These are phyloP conservation scores for Canavalia ensiformis DNA, from an alignment of 306 rosid species.

Conservation along the genomic window DNA sequence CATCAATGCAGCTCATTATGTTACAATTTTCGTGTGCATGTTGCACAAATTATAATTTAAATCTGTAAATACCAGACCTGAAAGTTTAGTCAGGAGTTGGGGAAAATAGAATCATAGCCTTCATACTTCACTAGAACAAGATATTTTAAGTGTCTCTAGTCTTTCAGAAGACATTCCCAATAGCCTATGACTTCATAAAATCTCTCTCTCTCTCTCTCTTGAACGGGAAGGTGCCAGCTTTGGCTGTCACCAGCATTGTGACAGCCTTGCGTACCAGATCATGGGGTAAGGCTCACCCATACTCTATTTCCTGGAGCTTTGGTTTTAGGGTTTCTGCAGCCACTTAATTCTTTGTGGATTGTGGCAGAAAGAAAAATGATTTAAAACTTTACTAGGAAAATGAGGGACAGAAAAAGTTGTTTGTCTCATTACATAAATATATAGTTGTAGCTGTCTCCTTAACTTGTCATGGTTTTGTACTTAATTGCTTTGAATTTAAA, in stretches of 20 bases:
- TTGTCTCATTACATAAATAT: background rate
- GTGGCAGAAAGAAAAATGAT: constrained; percentile 8
- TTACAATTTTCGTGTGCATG: constrained; percentile 2
- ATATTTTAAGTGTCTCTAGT: background rate
- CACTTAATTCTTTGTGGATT: background rate
- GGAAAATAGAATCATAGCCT: background rate
- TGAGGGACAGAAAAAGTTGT: background rate
- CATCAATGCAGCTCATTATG: background rate
- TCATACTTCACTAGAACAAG: background rate
- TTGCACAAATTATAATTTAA: background rate
- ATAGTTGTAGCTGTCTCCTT: background rate
- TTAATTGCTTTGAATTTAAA: background rate
- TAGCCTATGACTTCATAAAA: background rate
- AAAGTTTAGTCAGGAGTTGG: background rate
- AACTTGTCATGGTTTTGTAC: background rate
- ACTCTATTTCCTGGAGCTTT: background rate
- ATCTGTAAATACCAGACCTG: background rate
- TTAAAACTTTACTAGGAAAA: background rate
- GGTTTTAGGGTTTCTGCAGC: background rate
- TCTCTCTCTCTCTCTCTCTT: background rate
- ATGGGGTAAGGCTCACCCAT: constrained; percentile 1
- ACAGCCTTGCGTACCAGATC: background rate
- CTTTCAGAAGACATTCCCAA: background rate
- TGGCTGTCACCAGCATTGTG: constrained; percentile 11
- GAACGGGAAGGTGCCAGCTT: constrained; percentile 13